Evolutionary conservation across 2,329 filamentous ascomycete species (phyloP).

Genomic region (Fusarium odoratissimum): DNA sequence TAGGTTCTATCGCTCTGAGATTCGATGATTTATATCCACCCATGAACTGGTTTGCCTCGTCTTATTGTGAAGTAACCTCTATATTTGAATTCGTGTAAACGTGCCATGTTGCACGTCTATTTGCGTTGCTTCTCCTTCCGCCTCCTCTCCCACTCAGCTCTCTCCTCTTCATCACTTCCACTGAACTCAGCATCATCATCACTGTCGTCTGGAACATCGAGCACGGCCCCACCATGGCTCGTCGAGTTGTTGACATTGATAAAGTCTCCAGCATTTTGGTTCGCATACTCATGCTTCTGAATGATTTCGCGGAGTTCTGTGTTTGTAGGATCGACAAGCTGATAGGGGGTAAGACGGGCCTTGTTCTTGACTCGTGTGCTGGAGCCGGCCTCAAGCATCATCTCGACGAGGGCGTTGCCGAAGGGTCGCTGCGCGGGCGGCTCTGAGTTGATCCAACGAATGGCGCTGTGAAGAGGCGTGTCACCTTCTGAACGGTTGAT

Average conservation of each 20-base stretch:
- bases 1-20: slow-evolving; percentile 43
- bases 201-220: slow-evolving; percentile 47
- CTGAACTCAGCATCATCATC: slow-evolving; percentile 72
- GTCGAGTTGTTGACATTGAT: slow-evolving; percentile 52
- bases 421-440: slow-evolving; percentile 71
- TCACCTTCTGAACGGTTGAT: slow-evolving; percentile 77
- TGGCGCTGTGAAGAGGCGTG: slow-evolving; percentile 82
- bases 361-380: slow-evolving; percentile 72
- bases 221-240: slow-evolving; percentile 12
- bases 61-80: slow-evolving; percentile 27
- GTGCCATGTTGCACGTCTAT: slow-evolving; percentile 14
- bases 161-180: slow-evolving; percentile 72
- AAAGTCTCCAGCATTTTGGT: slow-evolving; percentile 69
- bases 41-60: slow-evolving; percentile 15
- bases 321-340: slow-evolving; percentile 81
- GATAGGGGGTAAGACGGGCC: slow-evolving; percentile 75
- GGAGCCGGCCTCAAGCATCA: slow-evolving; percentile 84
- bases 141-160: slow-evolving; percentile 69
- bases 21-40: slow-evolving; percentile 33
- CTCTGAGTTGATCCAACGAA: slow-evolving; percentile 80
- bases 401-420: slow-evolving; percentile 75
- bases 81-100: slow-evolving; percentile 28
- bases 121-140: slow-evolving; percentile 54
- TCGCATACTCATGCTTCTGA: slow-evolving; percentile 76
- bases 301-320: slow-evolving; percentile 70